These are phyloP conservation scores for Neocallimastix lanati DNA, from an alignment of 192 early-diverging fungal species.

Conservation along the genomic window DNA sequence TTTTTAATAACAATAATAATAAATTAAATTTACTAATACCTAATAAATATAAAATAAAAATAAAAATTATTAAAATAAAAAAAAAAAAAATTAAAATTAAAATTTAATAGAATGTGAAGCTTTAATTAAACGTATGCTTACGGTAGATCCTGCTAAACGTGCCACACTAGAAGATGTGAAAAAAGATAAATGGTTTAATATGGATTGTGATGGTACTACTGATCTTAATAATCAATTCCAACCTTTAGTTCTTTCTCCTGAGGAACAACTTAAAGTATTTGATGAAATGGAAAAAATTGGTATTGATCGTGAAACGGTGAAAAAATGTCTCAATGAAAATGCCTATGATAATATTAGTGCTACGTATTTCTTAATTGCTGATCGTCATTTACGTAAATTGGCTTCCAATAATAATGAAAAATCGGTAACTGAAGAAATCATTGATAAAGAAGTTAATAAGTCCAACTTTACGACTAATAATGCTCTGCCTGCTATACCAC, in stretches of 20 bases:
- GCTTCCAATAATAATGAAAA: conserved; percentile 7
- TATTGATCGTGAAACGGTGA: conserved; percentile 16
- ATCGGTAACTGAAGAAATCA: conserved; percentile 6
- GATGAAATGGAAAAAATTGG: conserved; percentile 35
- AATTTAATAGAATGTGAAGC: conserved; percentile 24
- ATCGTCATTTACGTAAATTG: conserved; percentile 17
- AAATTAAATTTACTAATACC: background rate
- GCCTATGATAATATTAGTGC: conserved; percentile 32
- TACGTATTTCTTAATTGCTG: conserved; percentile 33
- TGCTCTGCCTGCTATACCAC: conserved; percentile 9
- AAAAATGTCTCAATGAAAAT: conserved; percentile 23
- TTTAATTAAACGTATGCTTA: conserved; percentile 33
- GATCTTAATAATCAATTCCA: background rate
- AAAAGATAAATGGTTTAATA: conserved; percentile 10
- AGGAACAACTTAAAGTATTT: conserved; percentile 22
- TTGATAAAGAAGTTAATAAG: conserved; percentile 3
- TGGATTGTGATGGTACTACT: background rate
- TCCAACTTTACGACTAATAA: background rate
- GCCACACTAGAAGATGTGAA: conserved; percentile 27
- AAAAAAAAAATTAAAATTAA: background rate
- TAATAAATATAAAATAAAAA: background rate
- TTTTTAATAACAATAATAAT: no score
- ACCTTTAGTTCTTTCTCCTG: conserved; percentile 12
- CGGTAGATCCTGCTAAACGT: conserved; percentile 32
- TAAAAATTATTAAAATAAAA: no score